These are phyloP conservation scores for Melampsora americana DNA, from an alignment of 1,284 basidiomycete genomes.

Conservation along the genomic window DNA sequence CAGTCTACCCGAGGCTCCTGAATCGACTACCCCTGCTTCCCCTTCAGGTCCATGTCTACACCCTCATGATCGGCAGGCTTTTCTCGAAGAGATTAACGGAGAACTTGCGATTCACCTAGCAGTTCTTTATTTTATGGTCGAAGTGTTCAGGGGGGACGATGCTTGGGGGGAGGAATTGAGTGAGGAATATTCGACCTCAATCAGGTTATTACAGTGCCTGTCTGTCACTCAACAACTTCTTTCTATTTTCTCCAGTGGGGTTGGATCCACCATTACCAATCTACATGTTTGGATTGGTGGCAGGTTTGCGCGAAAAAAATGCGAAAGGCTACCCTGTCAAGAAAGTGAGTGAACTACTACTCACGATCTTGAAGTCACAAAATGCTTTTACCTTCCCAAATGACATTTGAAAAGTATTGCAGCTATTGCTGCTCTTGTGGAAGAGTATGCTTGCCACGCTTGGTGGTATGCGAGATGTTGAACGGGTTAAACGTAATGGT, in stretches of 20 bases:
- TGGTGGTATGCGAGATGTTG: conserved; percentile 82
- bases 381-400: no score
- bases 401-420: not conserved
- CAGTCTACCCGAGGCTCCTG: conserved; percentile 29
- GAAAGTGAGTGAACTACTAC: conserved; percentile 57
- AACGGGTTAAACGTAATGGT: conserved; percentile 78
- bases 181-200: not conserved
- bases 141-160: conserved; percentile 83
- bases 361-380: no score
- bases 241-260: conserved; percentile 61
- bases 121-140: conserved; percentile 88
- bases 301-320: conserved; percentile 84
- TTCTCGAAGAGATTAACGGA: conserved; percentile 79
- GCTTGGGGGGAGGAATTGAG: conserved; percentile 88
- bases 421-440: conserved; percentile 90
- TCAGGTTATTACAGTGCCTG: conserved; percentile 42
- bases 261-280: conserved; percentile 90
- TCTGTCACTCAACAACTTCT: not conserved
- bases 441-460: conserved; percentile 88
- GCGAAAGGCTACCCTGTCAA: conserved; percentile 94
- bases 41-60: conserved; percentile 13
- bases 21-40: conserved; percentile 10
- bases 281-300: conserved; percentile 83
- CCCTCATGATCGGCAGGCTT: conserved; percentile 65
- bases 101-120: conserved; percentile 87